Evolutionary conservation across 768 basidiomycete species (phyloP), one percentile per base, ranked within the genome.

Genomic region (Mycena alexandri): DNA sequence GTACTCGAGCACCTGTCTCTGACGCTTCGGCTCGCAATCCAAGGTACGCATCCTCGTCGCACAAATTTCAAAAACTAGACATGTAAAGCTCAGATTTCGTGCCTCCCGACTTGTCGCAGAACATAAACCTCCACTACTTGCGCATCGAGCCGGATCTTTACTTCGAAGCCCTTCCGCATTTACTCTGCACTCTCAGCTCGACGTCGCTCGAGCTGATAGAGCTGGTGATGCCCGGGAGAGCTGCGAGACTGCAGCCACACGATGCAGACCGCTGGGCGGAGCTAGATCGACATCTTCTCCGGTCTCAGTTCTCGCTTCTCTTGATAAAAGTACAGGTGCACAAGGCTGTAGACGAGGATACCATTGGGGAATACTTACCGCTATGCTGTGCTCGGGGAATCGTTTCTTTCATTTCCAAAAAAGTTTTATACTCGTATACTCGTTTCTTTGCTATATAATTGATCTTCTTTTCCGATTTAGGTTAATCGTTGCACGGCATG

Each of bases 191-290:
- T 7, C 25, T 59, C 44, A 38, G 16, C 9, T 59, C 57, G 9
- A 19, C 57, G 29, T 33, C 57, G 44, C 57, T 59, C 19, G 44
- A 46, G 34, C 57, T 36, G 10, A n/a, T 59, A 1, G 57, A 59
- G 34, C 29, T 59, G 44, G 44, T 59, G 43, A 59, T 59, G 57
- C 57, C 57, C 6, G 44, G 57, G 44, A 59, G 57, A 38, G 25
- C n/a, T 11, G 44, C 57, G 29, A 24, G 57, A 33, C 29, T 59
- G 29, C 33, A 47, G 7, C 14, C 46, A 25, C 57, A 59, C 21
- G 57, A 59, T 21, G 43, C 19, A 34, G 14, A n/a, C 4, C 46
- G 44, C 46, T 47, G 57, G 57, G 57, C 44, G 29, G 46, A 59
- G 11, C n/a, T 48, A 10, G 57, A 59, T 21, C 57, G 57, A 2